These are phyloP conservation scores for Cinnamomum micranthum DNA, from an alignment of 164 flowering plant genomes.

Conservation along the genomic window DNA sequence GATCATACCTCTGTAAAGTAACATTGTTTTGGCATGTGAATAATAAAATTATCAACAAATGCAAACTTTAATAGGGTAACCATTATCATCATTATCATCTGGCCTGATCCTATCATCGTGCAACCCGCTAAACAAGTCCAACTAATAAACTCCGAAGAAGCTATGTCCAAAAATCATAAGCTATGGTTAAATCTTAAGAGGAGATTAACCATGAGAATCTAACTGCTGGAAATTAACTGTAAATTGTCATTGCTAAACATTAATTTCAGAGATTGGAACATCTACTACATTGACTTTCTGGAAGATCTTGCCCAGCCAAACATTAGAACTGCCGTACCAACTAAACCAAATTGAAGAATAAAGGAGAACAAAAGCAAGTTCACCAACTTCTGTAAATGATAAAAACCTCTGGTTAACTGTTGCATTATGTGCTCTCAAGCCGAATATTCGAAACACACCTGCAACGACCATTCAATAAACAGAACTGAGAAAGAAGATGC, in stretches of 20 bases:
- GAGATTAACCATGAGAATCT: too few relatives aligned
- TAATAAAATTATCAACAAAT: too few relatives aligned
- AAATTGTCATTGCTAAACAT: background rate
- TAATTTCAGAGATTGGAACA: background rate
- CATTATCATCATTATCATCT: too few relatives aligned
- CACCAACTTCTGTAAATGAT: background rate
- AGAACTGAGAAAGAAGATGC: background rate
- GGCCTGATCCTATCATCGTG: too few relatives aligned
- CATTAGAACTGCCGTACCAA: background rate
- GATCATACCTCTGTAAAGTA: too few relatives aligned
- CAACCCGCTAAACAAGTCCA: too few relatives aligned
- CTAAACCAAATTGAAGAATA: background rate
- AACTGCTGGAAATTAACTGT: background rate
- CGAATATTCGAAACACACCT: constrained; percentile 89
- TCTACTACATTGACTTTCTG: background rate
- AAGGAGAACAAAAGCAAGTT: background rate
- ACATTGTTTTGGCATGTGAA: too few relatives aligned
- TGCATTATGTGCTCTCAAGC: constrained; percentile 59
- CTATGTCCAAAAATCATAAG: too few relatives aligned
- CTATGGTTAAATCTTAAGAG: too few relatives aligned
- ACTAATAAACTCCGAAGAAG: too few relatives aligned
- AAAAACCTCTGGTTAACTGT: background rate
- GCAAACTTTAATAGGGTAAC: too few relatives aligned
- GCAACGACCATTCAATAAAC: constrained; percentile 17
- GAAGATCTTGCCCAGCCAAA: background rate